Base-by-base conservation (phyloP, 768 basidiomycete species). In the Amanita inopinata region DNA sequence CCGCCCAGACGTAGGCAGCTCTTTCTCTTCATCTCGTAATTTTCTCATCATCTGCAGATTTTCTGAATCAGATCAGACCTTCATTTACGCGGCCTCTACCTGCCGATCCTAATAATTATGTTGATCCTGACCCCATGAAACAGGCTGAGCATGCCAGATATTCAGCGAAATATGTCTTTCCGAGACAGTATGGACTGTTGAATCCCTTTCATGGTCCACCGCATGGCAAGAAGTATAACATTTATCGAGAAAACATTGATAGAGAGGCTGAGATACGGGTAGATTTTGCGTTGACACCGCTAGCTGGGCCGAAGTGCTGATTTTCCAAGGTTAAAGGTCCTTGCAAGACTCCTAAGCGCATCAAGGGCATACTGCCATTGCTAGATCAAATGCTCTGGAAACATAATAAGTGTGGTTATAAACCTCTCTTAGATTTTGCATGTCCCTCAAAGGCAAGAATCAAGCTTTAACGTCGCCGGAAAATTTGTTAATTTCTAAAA, bases 81-180 rank as follows among this genome's bases (percentile, higher is more conserved):
- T 64, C 70, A 4, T 73, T 68, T 53, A 51, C 51, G 40, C 61
- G 53, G 44, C 61, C 59, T 19, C 48, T 56, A 10, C 58, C 46
- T 19, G 39, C 45, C 14, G 45, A 57, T 34, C 56, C 56, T 30
- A 56, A 50, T 3, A 46, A 46, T 2, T 67, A 62, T 43, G 51
- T 61, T 2, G 71, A 76, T 24, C 69, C 67, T 1, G 73, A 77
- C 47, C 62, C 65, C 18, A 64, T 61, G 6, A 54, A 62, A 46
- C 72, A 73, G 50, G 66, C 64, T 33, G 67, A 67, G 28, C 58
- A 74, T 28, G 71, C 74, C 0, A 70, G 83, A 30, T 78, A 78
- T 48, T 60, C 90, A 1, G 70, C 83, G 24, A 92, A 91, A 61
- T 83, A 90, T 52, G 65, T 98, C 1, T 94, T 98, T 53, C 80